Conservation (phyloP, 78 protist species). For the Dictyostelium firmibasis region DNA sequence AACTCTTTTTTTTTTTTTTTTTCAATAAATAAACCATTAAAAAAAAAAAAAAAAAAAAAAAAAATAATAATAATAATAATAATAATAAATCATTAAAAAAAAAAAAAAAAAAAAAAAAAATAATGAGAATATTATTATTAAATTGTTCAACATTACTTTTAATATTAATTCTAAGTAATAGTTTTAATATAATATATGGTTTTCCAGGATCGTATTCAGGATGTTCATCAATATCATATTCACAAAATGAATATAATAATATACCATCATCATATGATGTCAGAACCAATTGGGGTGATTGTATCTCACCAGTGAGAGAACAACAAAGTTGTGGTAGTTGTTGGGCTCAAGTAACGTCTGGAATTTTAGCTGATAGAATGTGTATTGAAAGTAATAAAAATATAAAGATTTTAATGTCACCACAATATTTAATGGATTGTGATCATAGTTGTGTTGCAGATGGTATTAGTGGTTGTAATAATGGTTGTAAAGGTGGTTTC, state of each 20-base stretch:
- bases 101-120: not conserved
- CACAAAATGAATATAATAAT: not conserved
- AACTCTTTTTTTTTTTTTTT: too few species aligned
- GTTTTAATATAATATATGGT: not conserved
- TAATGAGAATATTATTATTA: not conserved
- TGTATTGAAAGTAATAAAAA: conserved; percentile 7
- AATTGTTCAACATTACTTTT: not conserved
- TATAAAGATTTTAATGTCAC: conserved; percentile 29
- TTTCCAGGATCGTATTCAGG: not conserved
- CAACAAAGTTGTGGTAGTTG: conserved; percentile 57
- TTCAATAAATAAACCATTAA: not conserved
- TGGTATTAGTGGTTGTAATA: conserved; percentile 7
- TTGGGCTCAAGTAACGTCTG: conserved; percentile 60
- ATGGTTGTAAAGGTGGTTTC: conserved; percentile 47
- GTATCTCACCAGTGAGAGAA: conserved; percentile 39
- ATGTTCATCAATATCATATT: not conserved
- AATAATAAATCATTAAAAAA: not conserved
- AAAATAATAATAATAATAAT: not conserved
- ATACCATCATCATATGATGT: conserved; percentile 40
- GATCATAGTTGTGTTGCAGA: not conserved
- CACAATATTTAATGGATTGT: conserved; percentile 56
- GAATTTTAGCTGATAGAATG: conserved; percentile 37
- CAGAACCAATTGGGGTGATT: conserved; percentile 17
- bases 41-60: not conserved
- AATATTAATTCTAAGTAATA: not conserved